Base-by-base conservation (phyloP, 108 stramenopile species). In the Licmophora abbreviata region DNA sequence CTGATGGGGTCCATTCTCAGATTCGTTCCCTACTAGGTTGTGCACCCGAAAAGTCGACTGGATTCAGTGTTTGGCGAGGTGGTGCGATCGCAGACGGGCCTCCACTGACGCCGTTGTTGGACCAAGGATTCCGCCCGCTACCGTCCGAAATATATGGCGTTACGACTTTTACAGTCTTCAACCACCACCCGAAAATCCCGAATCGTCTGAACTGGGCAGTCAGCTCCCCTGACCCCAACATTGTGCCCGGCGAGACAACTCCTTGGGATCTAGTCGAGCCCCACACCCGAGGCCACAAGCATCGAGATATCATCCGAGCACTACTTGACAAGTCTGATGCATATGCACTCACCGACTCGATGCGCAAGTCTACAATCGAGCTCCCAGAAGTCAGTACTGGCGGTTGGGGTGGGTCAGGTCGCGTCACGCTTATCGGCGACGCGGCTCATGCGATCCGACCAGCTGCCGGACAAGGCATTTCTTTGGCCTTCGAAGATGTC, bases 401-500 rank as follows among this genome's bases (percentile, higher is more conserved):
- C 18, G 60, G 68, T 12, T 65, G 69, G 63, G 63, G 69, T 18
- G 63, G 69, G 25, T 59, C 48, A 23, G 58, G 58, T 14, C 50
- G 69, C 9, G 48, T 61, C 46, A 71, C 69, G 1, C 14, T 71
- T 20, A 40, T 71, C 12, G 69, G 69, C 6, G 69, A 71, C 44
- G 63, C 63, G 2, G 69, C 69, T 15, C 69, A 71, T 48, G 23
- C 63, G 18, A 0, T 64, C 1, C 31, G 64, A 24, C 69, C 69
- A 1, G 40, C 69, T 31, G 9, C 6, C 49, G 69, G 69, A 18
- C 51, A 41, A 22, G 69, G 69, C 17, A 64, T 63, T 0, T 25
- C 17, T 29, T 17, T 65, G 40, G 69, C 69, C 18, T 61, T 71
- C 18, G 69, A 71, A 71, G 69, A 71, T 61, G 63, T 54, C n/a